A percentile compares a stretch with the other conserved stretches of the same genome.
These are phyloP conservation scores for Hypoxylon sp. DNA, from an alignment of 2,329 filamentous ascomycete species.

Conservation along the genomic window DNA sequence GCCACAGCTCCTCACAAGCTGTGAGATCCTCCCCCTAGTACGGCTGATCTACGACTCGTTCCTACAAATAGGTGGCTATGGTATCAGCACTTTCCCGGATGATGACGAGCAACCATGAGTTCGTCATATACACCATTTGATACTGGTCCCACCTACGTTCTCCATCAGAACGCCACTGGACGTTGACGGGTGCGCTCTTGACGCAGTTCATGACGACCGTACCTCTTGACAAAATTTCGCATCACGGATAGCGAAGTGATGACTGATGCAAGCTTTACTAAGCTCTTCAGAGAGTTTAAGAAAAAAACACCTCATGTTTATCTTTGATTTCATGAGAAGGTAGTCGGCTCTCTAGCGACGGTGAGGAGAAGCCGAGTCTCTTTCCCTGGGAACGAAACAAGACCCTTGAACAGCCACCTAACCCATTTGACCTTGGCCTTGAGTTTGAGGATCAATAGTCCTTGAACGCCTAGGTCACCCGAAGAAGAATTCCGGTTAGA, in stretches of 20 bases:
- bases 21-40: background rate
- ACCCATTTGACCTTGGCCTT: constrained; percentile 6
- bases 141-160: background rate
- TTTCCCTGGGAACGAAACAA: constrained; percentile 29
- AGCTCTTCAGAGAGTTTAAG: background rate
- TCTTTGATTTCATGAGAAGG: background rate
- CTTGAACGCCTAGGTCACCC: background rate
- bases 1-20: background rate
- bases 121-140: background rate
- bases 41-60: background rate
- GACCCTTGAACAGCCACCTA: constrained; percentile 36
- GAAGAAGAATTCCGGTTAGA: background rate
- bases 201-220: background rate
- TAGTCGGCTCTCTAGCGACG: background rate
- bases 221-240: background rate
- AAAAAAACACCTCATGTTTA: background rate
- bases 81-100: too few relatives aligned
- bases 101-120: too few relatives aligned
- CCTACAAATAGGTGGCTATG: background rate
- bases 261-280: background rate
- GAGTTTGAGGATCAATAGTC: background rate
- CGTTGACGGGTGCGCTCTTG: background rate
- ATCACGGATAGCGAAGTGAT: background rate
- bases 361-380: constrained; percentile 10
- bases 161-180: background rate